phyloP scores from a whole-genome alignment of 2,329 filamentous ascomycete genomes.

The Penicillium sp. region DNA sequence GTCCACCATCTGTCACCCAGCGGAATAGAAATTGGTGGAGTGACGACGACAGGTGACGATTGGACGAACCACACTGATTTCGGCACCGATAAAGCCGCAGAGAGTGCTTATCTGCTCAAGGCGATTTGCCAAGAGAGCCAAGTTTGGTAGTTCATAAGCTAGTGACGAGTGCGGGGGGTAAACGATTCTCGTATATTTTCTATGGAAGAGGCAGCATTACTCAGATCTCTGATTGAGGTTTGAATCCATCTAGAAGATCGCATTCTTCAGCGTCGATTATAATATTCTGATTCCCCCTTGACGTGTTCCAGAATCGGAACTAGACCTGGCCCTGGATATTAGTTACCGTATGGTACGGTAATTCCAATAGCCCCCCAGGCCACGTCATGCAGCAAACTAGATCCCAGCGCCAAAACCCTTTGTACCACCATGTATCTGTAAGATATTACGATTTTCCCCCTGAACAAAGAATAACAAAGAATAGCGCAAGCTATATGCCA shows the following conservation, averaged over 20 bases:
- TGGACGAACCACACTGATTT: background rate
- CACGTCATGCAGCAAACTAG: slow-evolving; percentile 12
- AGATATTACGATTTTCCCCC: background rate
- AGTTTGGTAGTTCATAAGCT: slow-evolving; percentile 1
- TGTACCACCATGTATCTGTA: background rate
- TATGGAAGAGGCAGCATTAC: no score
- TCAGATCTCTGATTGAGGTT: no score
- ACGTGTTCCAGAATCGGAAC: background rate
- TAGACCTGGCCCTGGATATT: background rate
- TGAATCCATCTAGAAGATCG: background rate
- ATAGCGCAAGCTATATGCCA: background rate
- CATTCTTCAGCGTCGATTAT: background rate
- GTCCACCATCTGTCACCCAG: slow-evolving; percentile 9
- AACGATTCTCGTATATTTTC: background rate
- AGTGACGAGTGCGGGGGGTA: background rate
- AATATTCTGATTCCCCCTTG: background rate
- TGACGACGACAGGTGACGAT: background rate
- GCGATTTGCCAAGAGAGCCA: slow-evolving; percentile 5
- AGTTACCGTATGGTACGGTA: slow-evolving; percentile 11
- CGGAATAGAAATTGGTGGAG: background rate
- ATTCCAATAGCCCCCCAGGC: slow-evolving; percentile 4
- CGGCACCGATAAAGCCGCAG: background rate
- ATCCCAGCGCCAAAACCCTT: background rate
- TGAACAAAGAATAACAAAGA: background rate
- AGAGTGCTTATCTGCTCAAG: slow-evolving; percentile 1